Evolutionary conservation across 129 eudicot genomes (phyloP).

Genomic region (Centaurea solstitialis): DNA sequence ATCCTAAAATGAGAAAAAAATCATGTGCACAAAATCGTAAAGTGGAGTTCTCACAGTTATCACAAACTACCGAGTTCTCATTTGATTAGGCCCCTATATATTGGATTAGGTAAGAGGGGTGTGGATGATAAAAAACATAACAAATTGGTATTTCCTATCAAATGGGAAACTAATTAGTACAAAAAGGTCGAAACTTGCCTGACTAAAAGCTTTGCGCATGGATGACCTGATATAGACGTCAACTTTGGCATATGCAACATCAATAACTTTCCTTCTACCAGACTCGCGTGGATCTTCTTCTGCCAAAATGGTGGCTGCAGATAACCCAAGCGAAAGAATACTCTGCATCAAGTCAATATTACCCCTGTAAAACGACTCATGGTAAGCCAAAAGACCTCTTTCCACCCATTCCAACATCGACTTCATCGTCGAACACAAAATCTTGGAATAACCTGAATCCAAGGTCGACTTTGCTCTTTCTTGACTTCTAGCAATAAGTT

Average conservation of each 20-base stretch:
- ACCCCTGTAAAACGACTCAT: slow-evolving; percentile 66
- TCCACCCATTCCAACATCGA: slow-evolving; percentile 76
- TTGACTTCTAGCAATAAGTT: slow-evolving; percentile 57
- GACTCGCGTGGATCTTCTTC: slow-evolving; percentile 51
- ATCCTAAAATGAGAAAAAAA: too few relatives aligned
- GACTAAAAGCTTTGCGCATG: slow-evolving; percentile 61
- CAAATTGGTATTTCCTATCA: background rate
- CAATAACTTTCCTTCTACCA: slow-evolving; percentile 43
- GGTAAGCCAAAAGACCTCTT: slow-evolving; percentile 61
- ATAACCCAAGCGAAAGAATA: slow-evolving; percentile 59
- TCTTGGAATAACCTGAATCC: slow-evolving; percentile 57
- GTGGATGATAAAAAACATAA: background rate
- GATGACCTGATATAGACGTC: slow-evolving; percentile 79
- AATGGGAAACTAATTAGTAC: slow-evolving; percentile 3
- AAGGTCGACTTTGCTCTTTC: slow-evolving; percentile 57
- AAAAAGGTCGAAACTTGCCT: slow-evolving; percentile 49
- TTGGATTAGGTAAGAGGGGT: background rate
- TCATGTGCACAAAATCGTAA: too few relatives aligned
- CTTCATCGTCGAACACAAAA: slow-evolving; percentile 51
- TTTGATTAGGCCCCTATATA: background rate
- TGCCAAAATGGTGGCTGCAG: slow-evolving; percentile 62
- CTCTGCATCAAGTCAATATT: slow-evolving; percentile 65
- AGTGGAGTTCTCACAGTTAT: too few relatives aligned
- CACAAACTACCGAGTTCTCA: too few relatives aligned
- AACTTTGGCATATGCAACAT: slow-evolving; percentile 50